Evolutionary conservation across 805 yeast species (phyloP), one percentile per base, ranked within the genome.

Genomic region (Cyberlindnera petersonii): DNA sequence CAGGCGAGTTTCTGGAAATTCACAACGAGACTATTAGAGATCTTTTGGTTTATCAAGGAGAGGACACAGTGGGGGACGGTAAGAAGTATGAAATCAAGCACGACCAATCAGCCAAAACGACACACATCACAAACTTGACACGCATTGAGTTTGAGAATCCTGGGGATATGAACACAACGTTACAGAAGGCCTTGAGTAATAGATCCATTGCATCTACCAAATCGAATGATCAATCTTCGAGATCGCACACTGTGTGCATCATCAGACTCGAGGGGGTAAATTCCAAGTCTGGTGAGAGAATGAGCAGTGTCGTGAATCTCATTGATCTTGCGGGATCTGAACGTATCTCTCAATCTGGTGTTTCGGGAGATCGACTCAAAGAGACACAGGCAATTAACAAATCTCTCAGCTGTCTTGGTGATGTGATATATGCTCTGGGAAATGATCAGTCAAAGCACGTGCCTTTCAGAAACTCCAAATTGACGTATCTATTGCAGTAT

Each of bases 301-400:
- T 72, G 2, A 52, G 63, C 13, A 93, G 96, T 9, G 70, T 75
- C 2, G 65, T 91, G 41, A 89, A 91, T 54, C 64, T 91, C 39
- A 79, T 93, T 34, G 98, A 91, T 62, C 67, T 91, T 39, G 98
- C 98, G 0, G 98, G 98, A 2, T 86, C 96, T 0, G 98, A 91
- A 64, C 69, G 98, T 41, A 66, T 89, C 13, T 60, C 79, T 9
- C 71, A 75, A 14, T 84, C 96, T 0, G 84, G 80, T 52, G 94
- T 78, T 0, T 72, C 75, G 1, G 97, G 97, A 0, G 85, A 80
- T 10, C 63, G 97, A 34, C 64, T 91, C 20, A 75, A 75, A 47
- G 98, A 91, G 60, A 89, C 98, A 0, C 91, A 84, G 53, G 76
- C 88, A 8, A 91, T 91, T 42, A 91, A 91, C 62, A 84, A 79